Conservation (phyloP, 2,329 filamentous ascomycete species). For the Clonostachys rosea region DNA sequence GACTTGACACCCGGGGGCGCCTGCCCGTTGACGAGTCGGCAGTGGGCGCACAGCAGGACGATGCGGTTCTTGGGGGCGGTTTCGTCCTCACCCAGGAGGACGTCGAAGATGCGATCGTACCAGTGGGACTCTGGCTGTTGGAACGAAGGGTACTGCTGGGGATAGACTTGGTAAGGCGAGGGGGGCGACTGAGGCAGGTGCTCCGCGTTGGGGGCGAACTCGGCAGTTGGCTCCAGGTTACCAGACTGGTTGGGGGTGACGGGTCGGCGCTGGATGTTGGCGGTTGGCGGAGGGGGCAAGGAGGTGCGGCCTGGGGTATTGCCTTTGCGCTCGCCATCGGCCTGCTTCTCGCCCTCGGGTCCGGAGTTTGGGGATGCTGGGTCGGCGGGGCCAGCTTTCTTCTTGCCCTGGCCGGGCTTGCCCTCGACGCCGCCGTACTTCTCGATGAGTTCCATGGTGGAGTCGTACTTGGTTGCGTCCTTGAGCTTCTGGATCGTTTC, state of each 20-base stretch:
- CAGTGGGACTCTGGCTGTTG: slow-evolving; percentile 53
- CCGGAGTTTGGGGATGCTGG: not conserved
- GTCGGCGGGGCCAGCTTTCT: slow-evolving; percentile 8
- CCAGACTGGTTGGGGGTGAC: slow-evolving; percentile 18
- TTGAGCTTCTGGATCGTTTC: slow-evolving; percentile 93
- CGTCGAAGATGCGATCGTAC: slow-evolving; percentile 93
- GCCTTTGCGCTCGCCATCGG: slow-evolving; percentile 7
- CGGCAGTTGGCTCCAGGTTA: slow-evolving; percentile 41
- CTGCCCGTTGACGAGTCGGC: slow-evolving; percentile 90
- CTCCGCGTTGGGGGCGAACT: slow-evolving; percentile 70
- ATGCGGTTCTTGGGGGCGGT: slow-evolving; percentile 87
- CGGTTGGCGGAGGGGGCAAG: slow-evolving; percentile 55
- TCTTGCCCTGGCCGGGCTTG: slow-evolving; percentile 27
- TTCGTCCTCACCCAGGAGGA: slow-evolving; percentile 92
- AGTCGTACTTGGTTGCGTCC: slow-evolving; percentile 91
- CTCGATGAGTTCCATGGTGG: slow-evolving; percentile 85
- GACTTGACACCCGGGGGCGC: slow-evolving; percentile 81
- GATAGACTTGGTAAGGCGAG: slow-evolving; percentile 12
- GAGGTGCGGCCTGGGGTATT: slow-evolving; percentile 32
- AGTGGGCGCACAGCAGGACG: slow-evolving; percentile 77
- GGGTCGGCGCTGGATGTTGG: slow-evolving; percentile 49
- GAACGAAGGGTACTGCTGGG: slow-evolving; percentile 1
- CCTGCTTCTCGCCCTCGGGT: slow-evolving; percentile 7
- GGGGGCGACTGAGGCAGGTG: slow-evolving; percentile 6
- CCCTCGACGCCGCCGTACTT: slow-evolving; percentile 78